Base-by-base conservation (phyloP, 169 alveolate genomes). In the Eimeria brunetti region DNA sequence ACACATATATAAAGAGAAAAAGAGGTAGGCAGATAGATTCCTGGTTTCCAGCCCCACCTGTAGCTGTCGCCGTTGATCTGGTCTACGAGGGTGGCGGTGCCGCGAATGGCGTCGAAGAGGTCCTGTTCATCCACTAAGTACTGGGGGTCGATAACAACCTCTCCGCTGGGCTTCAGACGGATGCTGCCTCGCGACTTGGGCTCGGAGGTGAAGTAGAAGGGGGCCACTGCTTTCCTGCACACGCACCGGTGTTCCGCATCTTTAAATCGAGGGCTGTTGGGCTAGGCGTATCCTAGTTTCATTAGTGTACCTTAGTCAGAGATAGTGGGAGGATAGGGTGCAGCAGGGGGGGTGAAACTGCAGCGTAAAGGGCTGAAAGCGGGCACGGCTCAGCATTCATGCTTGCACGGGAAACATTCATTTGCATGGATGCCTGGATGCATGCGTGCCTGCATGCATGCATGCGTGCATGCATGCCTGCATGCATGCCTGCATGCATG, bases 101-200 rank as follows among this genome's bases (percentile, higher is more conserved):
- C 98, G 24, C 94, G 75, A 76, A 97, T 89, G 22, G 96, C 98
- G 49, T 97, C 97, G 36, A 95, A 93, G 58, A 88, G 88, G 41
- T 97, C 97, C 76, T 96, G 97, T 81, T 91, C 94, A 12, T 96
- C 96, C 9, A 69, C 88, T 11, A 96, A 90, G 88, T 97, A 97
- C 62, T 95, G 94, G 36, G 96, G 97, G 94, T 95, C 94, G 38
- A 97, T 53, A 44, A 92, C 96, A 44, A 97, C 94, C 86, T 75
- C 91, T 41, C 98, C 97, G 49, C 84, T 62, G 44, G 94, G 89
- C 18, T 90, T 71, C 41, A 97, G 96, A 22, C 93, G 83, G 44
- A 97, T 75, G 81, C 91, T 78, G n/a, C 97, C 97, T 24, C 97
- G 78, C 2, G 97, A 94, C 46, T 97, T 97, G 44, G 98, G 97